These are phyloP conservation scores for Aspergillus oerlinghausenensis DNA, from an alignment of 2,329 filamentous ascomycete genomes.

Conservation along the genomic window DNA sequence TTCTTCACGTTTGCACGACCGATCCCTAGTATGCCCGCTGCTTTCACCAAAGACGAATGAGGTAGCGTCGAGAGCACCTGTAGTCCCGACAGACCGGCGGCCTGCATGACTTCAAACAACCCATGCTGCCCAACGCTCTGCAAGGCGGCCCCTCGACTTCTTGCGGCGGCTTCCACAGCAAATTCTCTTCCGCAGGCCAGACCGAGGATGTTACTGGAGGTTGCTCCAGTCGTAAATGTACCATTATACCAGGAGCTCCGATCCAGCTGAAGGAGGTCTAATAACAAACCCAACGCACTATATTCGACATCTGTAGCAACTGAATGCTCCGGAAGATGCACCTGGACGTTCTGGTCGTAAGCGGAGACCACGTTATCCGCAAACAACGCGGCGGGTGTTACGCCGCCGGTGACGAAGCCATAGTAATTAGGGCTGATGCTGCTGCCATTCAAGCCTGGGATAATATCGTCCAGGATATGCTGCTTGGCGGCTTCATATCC, in stretches of 20 bases:
- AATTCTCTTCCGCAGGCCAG: conserved; percentile 67
- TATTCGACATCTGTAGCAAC: conserved; percentile 74
- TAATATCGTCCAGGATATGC: conserved; percentile 40
- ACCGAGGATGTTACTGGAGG: conserved; percentile 61
- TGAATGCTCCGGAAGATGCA: conserved; percentile 73
- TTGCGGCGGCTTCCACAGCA: conserved; percentile 40
- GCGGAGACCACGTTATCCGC: conserved; percentile 80
- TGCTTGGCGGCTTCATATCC: conserved; percentile 28
- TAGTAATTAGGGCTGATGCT: conserved; percentile 68
- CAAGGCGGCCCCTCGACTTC: conserved; percentile 24
- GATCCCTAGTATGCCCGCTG: conserved; percentile 74
- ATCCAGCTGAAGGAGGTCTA: conserved; percentile 61
- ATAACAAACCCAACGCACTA: conserved; percentile 63
- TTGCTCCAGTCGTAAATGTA: conserved; percentile 74
- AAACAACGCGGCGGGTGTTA: conserved; percentile 71
- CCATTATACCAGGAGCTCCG: conserved; percentile 61
- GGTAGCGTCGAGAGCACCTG: conserved; percentile 76
- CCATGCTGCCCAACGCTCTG: conserved; percentile 64
- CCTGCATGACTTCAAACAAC: conserved; percentile 60
- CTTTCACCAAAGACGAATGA: conserved; percentile 81
- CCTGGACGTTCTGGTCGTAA: conserved; percentile 77
- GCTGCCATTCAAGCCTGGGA: conserved; percentile 60
- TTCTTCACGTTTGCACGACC: conserved; percentile 65
- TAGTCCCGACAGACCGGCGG: conserved; percentile 61
- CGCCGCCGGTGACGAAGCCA: conserved; percentile 82